A percentile compares a stretch with the other conserved stretches of the same genome.
Conservation (phyloP, 1,284 basidiomycete genomes). For the Kwoniella shivajii region DNA sequence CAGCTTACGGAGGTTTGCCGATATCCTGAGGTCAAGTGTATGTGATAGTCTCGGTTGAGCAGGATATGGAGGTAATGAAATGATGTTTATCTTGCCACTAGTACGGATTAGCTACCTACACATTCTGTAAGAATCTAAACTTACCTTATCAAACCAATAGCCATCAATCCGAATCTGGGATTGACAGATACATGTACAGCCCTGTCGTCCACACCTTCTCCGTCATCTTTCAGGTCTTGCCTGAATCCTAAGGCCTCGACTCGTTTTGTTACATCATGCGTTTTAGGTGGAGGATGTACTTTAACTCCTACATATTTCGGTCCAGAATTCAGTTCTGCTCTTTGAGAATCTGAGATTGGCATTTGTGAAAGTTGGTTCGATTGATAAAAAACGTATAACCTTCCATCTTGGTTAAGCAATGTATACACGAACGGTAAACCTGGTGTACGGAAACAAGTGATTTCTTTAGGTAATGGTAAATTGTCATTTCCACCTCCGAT, state of each 20-base stretch:
- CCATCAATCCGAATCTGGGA: constrained; percentile 78
- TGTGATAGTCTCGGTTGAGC: constrained; percentile 32
- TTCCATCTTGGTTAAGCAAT: constrained; percentile 51
- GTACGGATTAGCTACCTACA: constrained; percentile 36
- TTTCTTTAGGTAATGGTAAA: constrained; percentile 20
- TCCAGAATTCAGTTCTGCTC: constrained; percentile 9
- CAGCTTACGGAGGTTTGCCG: constrained; percentile 45
- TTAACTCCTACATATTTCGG: constrained; percentile 24
- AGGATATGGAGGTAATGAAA: constrained; percentile 51
- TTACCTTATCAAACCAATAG: constrained; percentile 75
- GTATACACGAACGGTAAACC: constrained; percentile 44
- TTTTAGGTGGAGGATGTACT: constrained; percentile 22
- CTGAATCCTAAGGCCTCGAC: constrained; percentile 41
- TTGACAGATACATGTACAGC: constrained; percentile 71
- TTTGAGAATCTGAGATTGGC: constrained; percentile 7
- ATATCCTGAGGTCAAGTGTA: constrained; percentile 32
- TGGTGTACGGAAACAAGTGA: constrained; percentile 29
- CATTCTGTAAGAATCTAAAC: constrained; percentile 28
- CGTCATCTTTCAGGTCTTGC: constrained; percentile 67
- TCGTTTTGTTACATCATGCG: constrained; percentile 8
- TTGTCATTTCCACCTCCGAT: neutral
- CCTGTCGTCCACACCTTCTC: constrained; percentile 67
- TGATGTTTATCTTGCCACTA: constrained; percentile 62
- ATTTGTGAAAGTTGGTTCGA: constrained; percentile 18
- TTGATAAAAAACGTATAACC: constrained; percentile 51